phyloP scores from a whole-genome alignment of 2,329 filamentous ascomycete species.

The Sclerotinia trifoliorum region DNA sequence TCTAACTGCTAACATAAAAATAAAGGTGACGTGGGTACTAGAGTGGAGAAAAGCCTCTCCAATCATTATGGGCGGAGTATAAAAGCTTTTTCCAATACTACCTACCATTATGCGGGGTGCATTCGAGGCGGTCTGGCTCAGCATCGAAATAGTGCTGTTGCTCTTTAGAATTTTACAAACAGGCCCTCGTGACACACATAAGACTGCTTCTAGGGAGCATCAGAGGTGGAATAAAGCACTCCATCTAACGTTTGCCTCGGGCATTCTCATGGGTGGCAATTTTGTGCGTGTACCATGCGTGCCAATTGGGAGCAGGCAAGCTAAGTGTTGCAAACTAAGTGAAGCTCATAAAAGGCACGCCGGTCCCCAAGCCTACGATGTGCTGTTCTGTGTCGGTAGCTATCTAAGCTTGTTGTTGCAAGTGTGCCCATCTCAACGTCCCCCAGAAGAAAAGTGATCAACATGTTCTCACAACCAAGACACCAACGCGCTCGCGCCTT shows the following conservation, averaged over 20 bases:
- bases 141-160: neutral
- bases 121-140: neutral
- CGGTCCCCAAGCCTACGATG: neutral
- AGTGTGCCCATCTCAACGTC: constrained; percentile 14
- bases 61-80: neutral
- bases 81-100: neutral
- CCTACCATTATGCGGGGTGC: neutral
- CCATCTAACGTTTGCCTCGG: neutral
- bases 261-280: neutral
- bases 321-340: neutral
- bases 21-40: neutral
- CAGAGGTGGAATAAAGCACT: constrained; percentile 10
- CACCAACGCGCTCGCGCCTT: constrained; percentile 33
- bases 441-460: constrained; percentile 26
- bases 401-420: constrained; percentile 6
- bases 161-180: neutral
- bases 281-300: neutral
- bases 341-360: neutral
- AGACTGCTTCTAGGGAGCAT: neutral
- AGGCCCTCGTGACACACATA: neutral
- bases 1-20: neutral
- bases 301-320: constrained; percentile 5
- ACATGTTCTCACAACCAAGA: constrained; percentile 40
- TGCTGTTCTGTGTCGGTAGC: neutral
- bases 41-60: constrained; percentile 4